Percentiles rank a stretch among this genome's conserved stretches.
Conservation (phyloP, 371 early-diverging fungal species). For the Lichtheimia hyalospora region DNA sequence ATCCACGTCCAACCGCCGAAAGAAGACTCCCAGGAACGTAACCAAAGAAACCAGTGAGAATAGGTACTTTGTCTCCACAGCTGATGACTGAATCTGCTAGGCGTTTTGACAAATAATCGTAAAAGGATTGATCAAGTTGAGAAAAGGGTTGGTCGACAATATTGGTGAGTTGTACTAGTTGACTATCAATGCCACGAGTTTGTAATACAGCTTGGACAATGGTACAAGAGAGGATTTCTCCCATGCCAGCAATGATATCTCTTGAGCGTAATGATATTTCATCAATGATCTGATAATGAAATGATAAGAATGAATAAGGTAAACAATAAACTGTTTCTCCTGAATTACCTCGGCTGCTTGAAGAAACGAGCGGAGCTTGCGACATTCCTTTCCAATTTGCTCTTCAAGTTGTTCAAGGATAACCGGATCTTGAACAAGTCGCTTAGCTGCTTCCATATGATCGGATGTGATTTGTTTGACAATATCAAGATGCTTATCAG, state of each 20-base stretch:
- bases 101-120: constrained; percentile 78
- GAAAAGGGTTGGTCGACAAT: constrained; percentile 75
- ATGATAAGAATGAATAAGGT: not conserved
- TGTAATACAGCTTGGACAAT: constrained; percentile 82
- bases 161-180: constrained; percentile 80
- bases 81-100: constrained; percentile 61
- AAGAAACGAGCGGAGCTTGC: constrained; percentile 78
- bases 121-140: constrained; percentile 85
- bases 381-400: constrained; percentile 75
- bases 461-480: constrained; percentile 82
- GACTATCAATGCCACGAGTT: constrained; percentile 79
- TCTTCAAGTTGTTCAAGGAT: constrained; percentile 52
- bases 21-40: constrained; percentile 93
- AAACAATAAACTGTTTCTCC: no score
- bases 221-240: constrained; percentile 90
- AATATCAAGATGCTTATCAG: constrained; percentile 67
- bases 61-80: constrained; percentile 72
- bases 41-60: constrained; percentile 96
- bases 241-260: constrained; percentile 94
- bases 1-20: constrained; percentile 93
- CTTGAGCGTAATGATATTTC: constrained; percentile 96
- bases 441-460: constrained; percentile 76
- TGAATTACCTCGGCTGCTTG: constrained; percentile 83
- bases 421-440: constrained; percentile 51
- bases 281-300: constrained; percentile 74